Base-by-base conservation (phyloP, 2,329 filamentous ascomycete species). In the Claviceps capensis region DNA sequence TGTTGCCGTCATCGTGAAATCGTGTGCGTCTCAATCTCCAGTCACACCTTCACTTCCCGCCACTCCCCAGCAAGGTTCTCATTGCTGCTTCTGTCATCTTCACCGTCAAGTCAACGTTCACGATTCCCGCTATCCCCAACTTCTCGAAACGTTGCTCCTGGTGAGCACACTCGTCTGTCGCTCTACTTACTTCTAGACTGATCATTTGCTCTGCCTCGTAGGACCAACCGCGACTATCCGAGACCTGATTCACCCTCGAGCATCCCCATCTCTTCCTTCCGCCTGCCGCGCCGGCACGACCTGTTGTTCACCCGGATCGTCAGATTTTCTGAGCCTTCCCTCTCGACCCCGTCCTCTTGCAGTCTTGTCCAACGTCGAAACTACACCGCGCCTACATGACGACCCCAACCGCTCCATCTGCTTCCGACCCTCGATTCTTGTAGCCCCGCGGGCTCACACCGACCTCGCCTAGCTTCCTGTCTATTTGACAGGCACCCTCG, bases 321-420 rank as follows among this genome's bases (percentile, higher is more conserved):
- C 48, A 50, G 17, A 14, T 42, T 50, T 48, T 44, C 47, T 47
- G 47, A 43, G 14, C 16, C 34, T 22, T 16, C 34, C 16, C 19
- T 41, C 52, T 43, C 30, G 41, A 36, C 51, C 48, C 53, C 48
- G 51, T 49, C 47, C 46, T 42, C 26, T 26, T 16, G 26, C 47
- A 23, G 47, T 51, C 54, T 52, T 63, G 60, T 40, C 30, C 11
- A n/a, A 30, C 22, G 5, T 48, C 34, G 16, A 42, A 30, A 47
- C 48, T 46, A 64, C 30, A 34, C 30, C 30, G 30, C 30, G 30
- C 63, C 62, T 72, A 70, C 68, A 72, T 72, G 69, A 69, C 63
- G 65, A 60, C 60, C 57, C 59, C 58, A 52, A 62, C 59, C 55
- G 60, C 61, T 53, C 61, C 60, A 60, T 60, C 64, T 63, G 61